Evolutionary conservation across 768 basidiomycete species (phyloP).

Genomic region (Leucosporidium yakuticum): DNA sequence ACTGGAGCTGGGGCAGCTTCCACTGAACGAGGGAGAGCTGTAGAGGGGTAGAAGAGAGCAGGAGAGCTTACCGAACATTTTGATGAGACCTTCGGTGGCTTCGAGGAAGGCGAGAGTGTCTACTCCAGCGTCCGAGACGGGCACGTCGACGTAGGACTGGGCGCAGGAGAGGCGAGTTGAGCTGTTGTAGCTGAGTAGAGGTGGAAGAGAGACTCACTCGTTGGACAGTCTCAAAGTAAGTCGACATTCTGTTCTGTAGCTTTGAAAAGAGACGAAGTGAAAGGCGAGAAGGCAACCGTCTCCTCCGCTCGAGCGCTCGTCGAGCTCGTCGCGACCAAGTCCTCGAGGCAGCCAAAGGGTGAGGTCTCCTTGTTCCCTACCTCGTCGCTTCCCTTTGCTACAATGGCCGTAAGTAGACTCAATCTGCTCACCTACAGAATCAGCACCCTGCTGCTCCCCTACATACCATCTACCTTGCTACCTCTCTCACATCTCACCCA

Average conservation of each 20-base stretch:
- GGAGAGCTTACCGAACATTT: constrained; percentile 62
- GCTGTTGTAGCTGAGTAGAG: neutral
- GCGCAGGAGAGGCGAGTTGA: neutral
- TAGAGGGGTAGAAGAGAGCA: neutral
- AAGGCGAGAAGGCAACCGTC: neutral
- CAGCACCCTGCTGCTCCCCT: too few relatives aligned
- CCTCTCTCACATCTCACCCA: too few relatives aligned
- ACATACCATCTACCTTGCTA: too few relatives aligned
- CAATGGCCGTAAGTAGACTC: too few relatives aligned
- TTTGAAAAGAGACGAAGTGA: neutral
- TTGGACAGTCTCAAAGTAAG: constrained; percentile 39
- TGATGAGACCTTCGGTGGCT: constrained; percentile 78
- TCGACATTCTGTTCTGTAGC: constrained; percentile 21
- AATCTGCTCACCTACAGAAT: too few relatives aligned
- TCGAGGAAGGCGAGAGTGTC: constrained; percentile 83
- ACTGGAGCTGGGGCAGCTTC: neutral
- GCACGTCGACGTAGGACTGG: constrained; percentile 90
- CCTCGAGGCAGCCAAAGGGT: too few relatives aligned
- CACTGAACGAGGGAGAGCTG: neutral
- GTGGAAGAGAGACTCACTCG: constrained; percentile 17
- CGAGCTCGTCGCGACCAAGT: too few relatives aligned
- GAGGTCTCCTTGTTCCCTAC: too few relatives aligned
- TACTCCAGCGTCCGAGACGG: constrained; percentile 75
- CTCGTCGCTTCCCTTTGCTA: too few relatives aligned
- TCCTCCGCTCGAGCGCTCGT: too few relatives aligned